Conservation (phyloP, 257 asterid species). For the Solanum sejunctum region DNA sequence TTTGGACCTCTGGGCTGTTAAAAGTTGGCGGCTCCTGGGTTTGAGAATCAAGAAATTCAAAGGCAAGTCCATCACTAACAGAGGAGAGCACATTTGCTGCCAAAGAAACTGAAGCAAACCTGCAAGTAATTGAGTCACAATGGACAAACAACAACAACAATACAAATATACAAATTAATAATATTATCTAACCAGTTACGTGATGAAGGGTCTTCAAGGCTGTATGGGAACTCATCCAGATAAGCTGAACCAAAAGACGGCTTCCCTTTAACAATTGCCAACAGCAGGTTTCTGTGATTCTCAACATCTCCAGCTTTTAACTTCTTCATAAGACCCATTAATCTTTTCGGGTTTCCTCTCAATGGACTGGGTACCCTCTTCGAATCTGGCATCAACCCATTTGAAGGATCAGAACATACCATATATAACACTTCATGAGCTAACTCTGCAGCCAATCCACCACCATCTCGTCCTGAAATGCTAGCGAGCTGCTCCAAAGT, state of each 20-base stretch:
- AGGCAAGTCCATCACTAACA: constrained; percentile 47
- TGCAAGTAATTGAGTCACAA: constrained; percentile 46
- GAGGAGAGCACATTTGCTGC: constrained; percentile 80
- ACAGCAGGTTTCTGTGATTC: constrained; percentile 56
- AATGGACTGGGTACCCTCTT: constrained; percentile 56
- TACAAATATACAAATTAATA: not conserved
- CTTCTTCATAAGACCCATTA: constrained; percentile 81
- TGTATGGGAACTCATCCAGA: constrained; percentile 80
- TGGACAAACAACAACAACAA: constrained; percentile 9
- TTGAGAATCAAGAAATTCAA: constrained; percentile 21
- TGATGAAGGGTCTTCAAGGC: constrained; percentile 60
- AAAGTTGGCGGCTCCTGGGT: constrained; percentile 25
- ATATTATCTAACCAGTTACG: constrained; percentile 60
- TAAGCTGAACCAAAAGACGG: constrained; percentile 66
- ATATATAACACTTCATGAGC: constrained; percentile 49
- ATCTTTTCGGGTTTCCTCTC: constrained; percentile 66
- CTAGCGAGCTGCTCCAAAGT: constrained; percentile 70
- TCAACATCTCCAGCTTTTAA: constrained; percentile 54
- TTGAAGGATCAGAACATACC: constrained; percentile 68
- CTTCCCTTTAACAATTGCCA: constrained; percentile 64
- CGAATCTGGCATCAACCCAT: constrained; percentile 87
- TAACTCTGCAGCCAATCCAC: constrained; percentile 46
- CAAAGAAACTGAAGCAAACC: constrained; percentile 67
- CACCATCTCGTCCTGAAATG: constrained; percentile 58
- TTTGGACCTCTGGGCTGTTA: constrained; percentile 37